A percentile compares a stretch with the other conserved stretches of the same genome.
These are phyloP conservation scores for Millerozyma miso DNA, from an alignment of 805 yeast genomes.

Conservation along the genomic window DNA sequence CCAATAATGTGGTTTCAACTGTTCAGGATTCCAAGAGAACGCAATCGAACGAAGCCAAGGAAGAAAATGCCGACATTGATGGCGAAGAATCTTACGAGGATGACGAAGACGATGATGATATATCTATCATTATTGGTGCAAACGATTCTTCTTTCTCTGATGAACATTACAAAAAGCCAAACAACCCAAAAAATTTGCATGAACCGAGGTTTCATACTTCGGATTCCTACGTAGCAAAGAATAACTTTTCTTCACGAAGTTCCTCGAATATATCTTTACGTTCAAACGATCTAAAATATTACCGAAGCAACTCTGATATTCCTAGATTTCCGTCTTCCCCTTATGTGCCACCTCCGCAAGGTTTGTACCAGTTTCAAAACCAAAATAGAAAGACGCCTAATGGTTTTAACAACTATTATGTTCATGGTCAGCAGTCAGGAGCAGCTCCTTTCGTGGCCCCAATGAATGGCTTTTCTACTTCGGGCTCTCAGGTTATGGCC, in stretches of 20 bases:
- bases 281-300: conserved; percentile 3
- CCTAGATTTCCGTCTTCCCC: conserved; percentile 7
- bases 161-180: conserved; percentile 8
- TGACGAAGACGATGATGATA: conserved; percentile 34
- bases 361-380: conserved; percentile 7
- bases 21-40: background rate
- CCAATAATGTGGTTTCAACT: background rate
- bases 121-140: conserved; percentile 35
- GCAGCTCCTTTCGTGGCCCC: conserved; percentile 6
- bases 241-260: conserved; percentile 14
- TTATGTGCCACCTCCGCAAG: conserved; percentile 12
- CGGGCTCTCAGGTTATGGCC: conserved; percentile 75
- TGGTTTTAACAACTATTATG: conserved; percentile 1
- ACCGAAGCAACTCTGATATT: conserved; percentile 3
- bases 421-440: conserved; percentile 3
- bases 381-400: conserved; percentile 1
- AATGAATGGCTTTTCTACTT: conserved; percentile 11
- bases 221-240: conserved; percentile 16
- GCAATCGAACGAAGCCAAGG: conserved; percentile 2
- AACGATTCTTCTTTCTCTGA: conserved; percentile 24
- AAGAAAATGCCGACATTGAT: background rate
- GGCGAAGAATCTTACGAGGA: conserved; percentile 16
- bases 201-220: conserved; percentile 15
- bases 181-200: conserved; percentile 9
- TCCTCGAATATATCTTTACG: conserved; percentile 14